Evolutionary conservation across 805 yeast species (phyloP), one percentile per base, ranked within the genome.

Genomic region (Ogataea thermomethanolica): DNA sequence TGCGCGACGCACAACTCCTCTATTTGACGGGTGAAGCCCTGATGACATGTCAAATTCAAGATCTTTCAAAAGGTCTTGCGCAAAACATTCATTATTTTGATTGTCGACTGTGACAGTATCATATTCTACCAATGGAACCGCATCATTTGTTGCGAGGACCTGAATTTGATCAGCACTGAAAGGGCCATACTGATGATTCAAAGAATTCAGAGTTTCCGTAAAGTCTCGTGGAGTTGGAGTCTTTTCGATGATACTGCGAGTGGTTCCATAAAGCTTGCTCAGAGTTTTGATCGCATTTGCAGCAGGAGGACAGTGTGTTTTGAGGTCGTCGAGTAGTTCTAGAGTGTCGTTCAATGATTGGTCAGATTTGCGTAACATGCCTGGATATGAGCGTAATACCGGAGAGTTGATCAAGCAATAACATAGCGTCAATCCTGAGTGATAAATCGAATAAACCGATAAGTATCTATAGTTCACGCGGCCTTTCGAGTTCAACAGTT

Each of bases 401-500:
- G 44, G 37, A 3, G 53, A 48, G 29, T 53, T 48, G 15, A 51
- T 44, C 15, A 53, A 28, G 12, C 51, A 45, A 32, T 50, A 53
- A 25, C 46, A 41, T 10, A 44, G 37, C 7, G 48, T 44, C 20
- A 51, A 35, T 1, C 53, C 54, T 5, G 54, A 43, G 22, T 48
- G 53, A 35, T 53, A 48, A 10, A 51, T 48, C 10, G 52, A 48
- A 37, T 50, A 39, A 13, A 53, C 49, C 1, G 58, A 51, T 3
- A 53, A 40, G 32, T 37, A 51, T 43, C 51, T 49, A 38, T 50
- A 53, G 35, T 53, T 53, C 13, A 53, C 43, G 24, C 44, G 46
- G 12, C 35, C 34, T 1, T 31, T 22, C 8, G 23, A 8, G 25
- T 13, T 25, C 17, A 53, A 46, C 11, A 37, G 20, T 3, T 37